Conservation (phyloP, 1,284 basidiomycete genomes). For the Ceratobasidium sp. region DNA sequence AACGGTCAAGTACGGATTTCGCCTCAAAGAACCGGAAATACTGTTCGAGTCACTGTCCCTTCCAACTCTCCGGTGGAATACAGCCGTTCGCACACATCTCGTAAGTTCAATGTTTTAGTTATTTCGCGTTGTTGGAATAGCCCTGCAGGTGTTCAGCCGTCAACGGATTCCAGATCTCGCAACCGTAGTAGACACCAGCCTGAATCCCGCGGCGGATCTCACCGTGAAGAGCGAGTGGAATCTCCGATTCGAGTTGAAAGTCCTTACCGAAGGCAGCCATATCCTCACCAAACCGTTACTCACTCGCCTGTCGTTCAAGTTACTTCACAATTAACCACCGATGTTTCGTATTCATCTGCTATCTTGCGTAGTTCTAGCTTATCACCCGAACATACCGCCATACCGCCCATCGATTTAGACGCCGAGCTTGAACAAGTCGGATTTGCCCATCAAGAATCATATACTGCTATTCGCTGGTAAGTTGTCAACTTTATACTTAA, state of each 20-base stretch:
- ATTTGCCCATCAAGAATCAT: constrained; percentile 2
- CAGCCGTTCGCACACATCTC: background rate
- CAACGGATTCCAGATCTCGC: background rate
- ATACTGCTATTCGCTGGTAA: constrained; percentile 16
- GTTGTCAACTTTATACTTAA: background rate
- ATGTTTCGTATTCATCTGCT: constrained; percentile 1
- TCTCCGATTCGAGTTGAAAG: background rate
- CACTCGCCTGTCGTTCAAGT: background rate
- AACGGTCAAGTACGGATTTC: background rate
- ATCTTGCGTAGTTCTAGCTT: background rate
- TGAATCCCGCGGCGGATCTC: background rate
- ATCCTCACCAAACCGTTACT: background rate
- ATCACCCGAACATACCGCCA: background rate
- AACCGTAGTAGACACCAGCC: background rate
- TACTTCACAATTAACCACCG: background rate
- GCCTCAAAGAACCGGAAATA: background rate
- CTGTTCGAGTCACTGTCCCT: background rate
- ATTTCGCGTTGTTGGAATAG: background rate
- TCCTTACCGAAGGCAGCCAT: background rate
- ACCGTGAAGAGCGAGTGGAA: background rate
- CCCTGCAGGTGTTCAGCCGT: background rate
- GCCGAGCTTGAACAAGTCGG: background rate
- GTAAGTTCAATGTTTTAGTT: background rate
- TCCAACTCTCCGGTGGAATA: background rate
- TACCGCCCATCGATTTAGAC: background rate